A percentile compares a stretch with the other conserved stretches of the same genome.
These are phyloP conservation scores for Kluyveromyces sp. DNA, from an alignment of 1,139 yeast genomes.

Conservation along the genomic window DNA sequence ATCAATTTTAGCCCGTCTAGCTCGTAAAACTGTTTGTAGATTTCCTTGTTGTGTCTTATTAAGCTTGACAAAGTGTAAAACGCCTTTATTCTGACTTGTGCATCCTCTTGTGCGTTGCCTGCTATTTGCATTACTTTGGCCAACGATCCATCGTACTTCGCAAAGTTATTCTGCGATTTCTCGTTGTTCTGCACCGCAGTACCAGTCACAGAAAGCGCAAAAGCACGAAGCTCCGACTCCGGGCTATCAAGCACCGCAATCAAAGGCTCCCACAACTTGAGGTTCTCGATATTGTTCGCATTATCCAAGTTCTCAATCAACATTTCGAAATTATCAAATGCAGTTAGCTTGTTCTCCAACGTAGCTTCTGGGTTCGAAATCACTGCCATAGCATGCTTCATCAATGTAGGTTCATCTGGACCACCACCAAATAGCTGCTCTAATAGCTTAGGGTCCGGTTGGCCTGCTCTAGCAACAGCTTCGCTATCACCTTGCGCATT, in stretches of 20 bases:
- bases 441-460: constrained; percentile 70
- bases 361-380: constrained; percentile 56
- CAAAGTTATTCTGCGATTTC: constrained; percentile 58
- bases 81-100: constrained; percentile 49
- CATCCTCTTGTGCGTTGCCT: constrained; percentile 22
- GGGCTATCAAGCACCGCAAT: constrained; percentile 43
- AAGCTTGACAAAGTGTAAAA: constrained; percentile 70
- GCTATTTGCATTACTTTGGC: constrained; percentile 39
- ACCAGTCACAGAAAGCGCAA: constrained; percentile 71
- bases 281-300: constrained; percentile 82
- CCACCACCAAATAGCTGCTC: constrained; percentile 72
- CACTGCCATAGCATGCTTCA: constrained; percentile 66
- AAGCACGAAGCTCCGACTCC: constrained; percentile 41
- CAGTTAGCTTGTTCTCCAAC: constrained; percentile 58
- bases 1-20: constrained; percentile 57
- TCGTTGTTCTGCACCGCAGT: constrained; percentile 91
- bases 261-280: constrained; percentile 72
- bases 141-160: constrained; percentile 45
- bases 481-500: constrained; percentile 63
- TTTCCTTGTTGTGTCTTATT: constrained; percentile 60
- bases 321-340: constrained; percentile 91
- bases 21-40: constrained; percentile 47
- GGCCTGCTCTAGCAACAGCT: constrained; percentile 51
- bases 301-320: constrained; percentile 88
- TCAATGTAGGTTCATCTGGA: constrained; percentile 77